Conservation (phyloP, 345 rosid genomes). For the Chamaenerion angustifolium region DNA sequence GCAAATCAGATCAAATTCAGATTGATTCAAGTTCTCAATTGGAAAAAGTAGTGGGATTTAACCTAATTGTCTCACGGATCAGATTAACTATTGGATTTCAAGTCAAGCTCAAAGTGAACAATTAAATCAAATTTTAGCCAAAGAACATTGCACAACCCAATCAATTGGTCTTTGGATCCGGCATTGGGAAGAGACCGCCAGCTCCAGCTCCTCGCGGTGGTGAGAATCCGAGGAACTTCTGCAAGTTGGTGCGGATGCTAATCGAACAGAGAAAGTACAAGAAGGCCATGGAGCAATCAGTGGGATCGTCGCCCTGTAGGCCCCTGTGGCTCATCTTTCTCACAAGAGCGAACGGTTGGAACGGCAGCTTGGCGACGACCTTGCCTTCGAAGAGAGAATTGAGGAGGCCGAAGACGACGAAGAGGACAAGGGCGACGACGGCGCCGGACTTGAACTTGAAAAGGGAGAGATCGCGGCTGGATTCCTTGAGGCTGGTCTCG, state of each 20-base stretch:
- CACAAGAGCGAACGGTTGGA: constrained; percentile 58
- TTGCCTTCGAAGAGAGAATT: constrained; percentile 92
- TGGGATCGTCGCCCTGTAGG: constrained; percentile 58
- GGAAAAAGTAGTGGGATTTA: too few species aligned
- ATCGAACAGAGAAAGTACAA: constrained; percentile 72
- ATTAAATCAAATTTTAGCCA: too few species aligned
- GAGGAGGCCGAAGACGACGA: constrained; percentile 76
- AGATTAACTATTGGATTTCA: too few species aligned
- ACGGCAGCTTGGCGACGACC: constrained; percentile 81
- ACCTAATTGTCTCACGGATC: too few species aligned
- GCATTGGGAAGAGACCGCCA: constrained; percentile 76
- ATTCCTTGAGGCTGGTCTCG: constrained; percentile 79
- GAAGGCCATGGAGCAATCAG: constrained; percentile 97
- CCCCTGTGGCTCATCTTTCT: constrained; percentile 96
- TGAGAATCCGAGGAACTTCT: constrained; percentile 69
- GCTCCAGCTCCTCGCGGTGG: constrained; percentile 68
- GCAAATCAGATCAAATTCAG: too few species aligned
- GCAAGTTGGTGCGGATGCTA: constrained; percentile 79
- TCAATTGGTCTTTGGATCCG: constrained; percentile 80
- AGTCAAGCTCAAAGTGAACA: too few species aligned
- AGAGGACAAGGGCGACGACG: constrained; percentile 81
- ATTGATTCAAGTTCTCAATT: too few species aligned
- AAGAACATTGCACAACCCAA: neutral
- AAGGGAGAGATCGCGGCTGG: constrained; percentile 85
- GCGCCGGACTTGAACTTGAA: constrained; percentile 99